Base-by-base conservation (phyloP, 129 eudicot genomes). In the Saposhnikovia divaricata region DNA sequence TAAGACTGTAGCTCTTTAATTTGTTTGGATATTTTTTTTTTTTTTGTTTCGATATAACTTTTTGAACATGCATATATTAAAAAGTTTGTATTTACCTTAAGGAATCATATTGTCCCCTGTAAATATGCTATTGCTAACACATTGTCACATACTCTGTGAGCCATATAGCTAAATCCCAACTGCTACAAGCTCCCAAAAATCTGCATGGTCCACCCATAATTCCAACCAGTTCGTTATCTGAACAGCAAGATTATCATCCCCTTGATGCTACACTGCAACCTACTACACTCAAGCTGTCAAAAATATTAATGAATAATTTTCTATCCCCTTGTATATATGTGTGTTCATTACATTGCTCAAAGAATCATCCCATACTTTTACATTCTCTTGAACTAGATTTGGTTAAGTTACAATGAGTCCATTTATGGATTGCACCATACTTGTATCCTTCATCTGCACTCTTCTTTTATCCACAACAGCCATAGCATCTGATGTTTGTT, bases 401-500 rank as follows among this genome's bases (percentile, higher is more conserved):
- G 19, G 73, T 34, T 68, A 23, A 68, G 15, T 61, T 61, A n/a
- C 12, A 11, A 46, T 23, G 72, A 27, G 39, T 25, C 10, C 74
- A 78, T 76, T 68, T 72, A 88, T 83, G 89, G 84, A 84, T 77
- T 83, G 87, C 46, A 63, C 81, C 18, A 75, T 86, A 63, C 78
- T 85, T 80, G 79, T 86, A 40, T 61, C 85, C 82, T 76, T 89
- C 68, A 77, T 87, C 85, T 39, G 78, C 82, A 68, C 85, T 61
- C 83, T 87, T 78, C 84, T 87, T 71, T 80, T 89, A 40, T 76
- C 92, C 19, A 77, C 82, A 57, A 42, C 87, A 78, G 81, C 83
- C 79, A 50, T 55, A 75, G 87, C 89, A 59, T 83, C 40, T 79
- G 87, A 91, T 68, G 87, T 88, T 72, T 94, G 98, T 70, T 74